Evolutionary conservation across 441 rosid species (phyloP), one percentile per base, ranked within the genome.

Genomic region (Populus hybrid): DNA sequence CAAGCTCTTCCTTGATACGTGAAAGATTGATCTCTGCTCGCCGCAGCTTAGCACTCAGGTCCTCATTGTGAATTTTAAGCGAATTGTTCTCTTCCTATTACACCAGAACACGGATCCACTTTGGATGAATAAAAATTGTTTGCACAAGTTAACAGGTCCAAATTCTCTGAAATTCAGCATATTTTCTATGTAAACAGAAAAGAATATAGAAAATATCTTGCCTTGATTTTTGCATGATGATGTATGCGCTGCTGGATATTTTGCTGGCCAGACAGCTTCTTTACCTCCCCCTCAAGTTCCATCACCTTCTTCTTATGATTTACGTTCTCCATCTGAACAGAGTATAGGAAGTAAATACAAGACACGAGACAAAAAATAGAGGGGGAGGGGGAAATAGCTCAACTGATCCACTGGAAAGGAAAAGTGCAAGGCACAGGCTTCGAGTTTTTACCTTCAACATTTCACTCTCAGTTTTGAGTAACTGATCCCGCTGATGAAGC

Each of bases 151-250:
- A 57, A 57, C 10, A 5, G 71, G 71, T 9, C 77, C 26, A 42
- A 42, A 72, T 21, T 66, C 61, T 12, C 8, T 23, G 10, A 50
- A 77, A 57, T 23, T 46, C 68, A 30, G 69, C 10, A 28, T 7
- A 50, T 69, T 24, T 61, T 50, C 26, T 5, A 69, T 30, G 61
- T 38, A 65, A 26, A 36, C 6, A 61, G 40, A 12, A 69, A 21
- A 71, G 71, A 46, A 69, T 11, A 75, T 70, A 59, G 2, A 72
- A 67, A 67, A 70, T 75, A 75, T 76, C 91, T 86, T 91, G 84
- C 99, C 99, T 97, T 97, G 82, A 91, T 91, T 87, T 94, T 93
- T 77, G 93, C 90, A 80, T 97, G 95, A 77, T 97, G 99, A 85
- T 94, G 99, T 83, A 91, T 91, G 78, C 97, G 92, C 79, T 94